These are phyloP conservation scores for Saccharomyces cerevisiae DNA, from an alignment of 805 yeast genomes.

Conservation along the genomic window DNA sequence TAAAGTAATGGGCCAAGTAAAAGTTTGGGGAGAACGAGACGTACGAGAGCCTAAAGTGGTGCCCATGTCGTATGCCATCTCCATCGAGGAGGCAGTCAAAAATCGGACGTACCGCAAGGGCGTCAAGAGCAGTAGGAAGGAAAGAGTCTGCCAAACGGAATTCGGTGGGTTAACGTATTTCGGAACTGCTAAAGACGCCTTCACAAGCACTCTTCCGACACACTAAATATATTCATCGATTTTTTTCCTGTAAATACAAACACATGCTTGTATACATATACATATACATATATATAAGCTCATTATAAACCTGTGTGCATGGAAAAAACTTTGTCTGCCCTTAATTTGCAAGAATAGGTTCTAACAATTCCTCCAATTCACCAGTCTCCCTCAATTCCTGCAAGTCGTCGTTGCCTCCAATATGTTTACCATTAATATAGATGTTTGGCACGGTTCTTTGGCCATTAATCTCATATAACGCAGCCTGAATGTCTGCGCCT, in stretches of 20 bases:
- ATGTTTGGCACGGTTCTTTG: constrained; percentile 91
- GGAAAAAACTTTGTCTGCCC: neutral
- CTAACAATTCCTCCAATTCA: constrained; percentile 39
- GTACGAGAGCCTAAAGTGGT: constrained; percentile 19
- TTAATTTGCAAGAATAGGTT: neutral
- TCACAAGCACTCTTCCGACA: constrained; percentile 10
- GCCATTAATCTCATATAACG: constrained; percentile 67
- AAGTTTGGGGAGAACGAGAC: constrained; percentile 18
- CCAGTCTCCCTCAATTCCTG: constrained; percentile 61
- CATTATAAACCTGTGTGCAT: no score
- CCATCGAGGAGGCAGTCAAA: constrained; percentile 5
- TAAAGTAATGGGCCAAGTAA: constrained; percentile 10
- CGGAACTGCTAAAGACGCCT: constrained; percentile 15
- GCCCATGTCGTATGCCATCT: constrained; percentile 24
- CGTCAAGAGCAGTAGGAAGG: constrained; percentile 5
- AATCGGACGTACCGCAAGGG: neutral
- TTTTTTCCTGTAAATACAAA: neutral
- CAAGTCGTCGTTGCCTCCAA: constrained; percentile 91
- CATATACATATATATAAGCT: neutral
- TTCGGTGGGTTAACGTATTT: constrained; percentile 27
- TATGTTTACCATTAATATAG: constrained; percentile 81
- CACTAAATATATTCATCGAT: neutral
- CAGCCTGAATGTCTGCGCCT: constrained; percentile 74
- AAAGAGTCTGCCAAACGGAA: constrained; percentile 25
- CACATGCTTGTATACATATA: neutral